Conservation (phyloP, 352 stramenopile species). For the Pythium plurisporium region DNA sequence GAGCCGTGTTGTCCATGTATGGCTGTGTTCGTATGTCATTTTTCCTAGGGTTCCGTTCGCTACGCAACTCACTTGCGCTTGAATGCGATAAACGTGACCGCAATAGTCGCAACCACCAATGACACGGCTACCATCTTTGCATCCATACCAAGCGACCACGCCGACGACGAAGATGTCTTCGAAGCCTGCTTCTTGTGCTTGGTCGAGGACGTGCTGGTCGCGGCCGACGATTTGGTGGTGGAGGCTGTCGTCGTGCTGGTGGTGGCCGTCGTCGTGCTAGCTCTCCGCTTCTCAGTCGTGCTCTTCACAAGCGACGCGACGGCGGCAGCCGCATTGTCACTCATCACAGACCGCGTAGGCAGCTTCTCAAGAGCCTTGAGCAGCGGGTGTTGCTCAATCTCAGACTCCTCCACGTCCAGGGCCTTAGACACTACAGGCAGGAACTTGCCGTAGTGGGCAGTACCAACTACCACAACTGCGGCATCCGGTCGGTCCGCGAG, state of each 20-base stretch:
- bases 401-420: conserved; percentile 62
- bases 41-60: not conserved
- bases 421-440: conserved; percentile 89
- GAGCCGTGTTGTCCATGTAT: too few relatives aligned
- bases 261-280: not conserved
- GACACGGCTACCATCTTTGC: conserved; percentile 18
- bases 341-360: conserved; percentile 54
- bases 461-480: conserved; percentile 93
- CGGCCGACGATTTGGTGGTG: too few relatives aligned
- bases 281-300: conserved; percentile 27
- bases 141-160: conserved; percentile 9
- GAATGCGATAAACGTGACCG: conserved; percentile 32
- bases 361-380: conserved; percentile 71
- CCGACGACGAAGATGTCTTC: not conserved
- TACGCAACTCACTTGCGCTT: conserved; percentile 34
- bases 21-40: not conserved
- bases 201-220: conserved; percentile 8
- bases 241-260: not conserved
- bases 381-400: conserved; percentile 72
- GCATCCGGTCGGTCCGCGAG: conserved; percentile 53
- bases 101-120: conserved; percentile 32
- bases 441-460: conserved; percentile 98
- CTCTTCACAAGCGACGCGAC: conserved; percentile 61
- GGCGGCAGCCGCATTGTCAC: conserved; percentile 54
- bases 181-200: conserved; percentile 8